Conservation (phyloP, 2,329 filamentous ascomycete genomes). For the Colletotrichum sp. region DNA sequence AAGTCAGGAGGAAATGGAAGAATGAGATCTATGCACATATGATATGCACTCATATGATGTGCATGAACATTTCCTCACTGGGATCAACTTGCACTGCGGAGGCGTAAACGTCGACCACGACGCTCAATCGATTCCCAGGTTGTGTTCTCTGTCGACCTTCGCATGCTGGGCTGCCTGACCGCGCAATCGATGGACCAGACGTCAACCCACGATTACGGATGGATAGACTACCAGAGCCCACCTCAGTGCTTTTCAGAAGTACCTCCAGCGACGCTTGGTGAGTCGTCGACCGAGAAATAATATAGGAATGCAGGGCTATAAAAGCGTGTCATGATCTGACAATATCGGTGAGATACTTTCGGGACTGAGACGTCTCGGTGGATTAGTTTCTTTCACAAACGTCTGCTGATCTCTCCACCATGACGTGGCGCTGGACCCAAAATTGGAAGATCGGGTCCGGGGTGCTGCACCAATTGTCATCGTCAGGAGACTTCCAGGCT, state of each 20-base stretch:
- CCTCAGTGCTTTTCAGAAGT: not conserved
- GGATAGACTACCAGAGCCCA: not conserved
- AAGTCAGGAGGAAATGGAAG: not conserved
- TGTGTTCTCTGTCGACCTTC: not conserved
- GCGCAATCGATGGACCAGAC: not conserved
- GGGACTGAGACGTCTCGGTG: not conserved
- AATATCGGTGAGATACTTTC: not conserved
- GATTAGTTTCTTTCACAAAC: not conserved
- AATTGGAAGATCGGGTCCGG: not conserved
- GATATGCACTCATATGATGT: not conserved
- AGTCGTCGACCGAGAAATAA: accelerated
- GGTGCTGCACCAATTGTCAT: not conserved
- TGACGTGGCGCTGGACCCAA: not conserved
- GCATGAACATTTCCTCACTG: no score
- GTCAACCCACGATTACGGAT: not conserved
- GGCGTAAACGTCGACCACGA: not conserved
- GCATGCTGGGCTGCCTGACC: not conserved
- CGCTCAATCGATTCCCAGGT: no score
- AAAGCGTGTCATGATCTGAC: not conserved
- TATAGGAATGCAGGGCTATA: not conserved
- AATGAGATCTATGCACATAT: not conserved
- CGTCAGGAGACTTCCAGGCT: not conserved
- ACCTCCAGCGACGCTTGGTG: not conserved
- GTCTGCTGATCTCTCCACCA: not conserved
- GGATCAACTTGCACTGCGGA: not conserved